Evolutionary conservation across 1,284 basidiomycete species (phyloP).

Genomic region (Ustilago nuda): DNA sequence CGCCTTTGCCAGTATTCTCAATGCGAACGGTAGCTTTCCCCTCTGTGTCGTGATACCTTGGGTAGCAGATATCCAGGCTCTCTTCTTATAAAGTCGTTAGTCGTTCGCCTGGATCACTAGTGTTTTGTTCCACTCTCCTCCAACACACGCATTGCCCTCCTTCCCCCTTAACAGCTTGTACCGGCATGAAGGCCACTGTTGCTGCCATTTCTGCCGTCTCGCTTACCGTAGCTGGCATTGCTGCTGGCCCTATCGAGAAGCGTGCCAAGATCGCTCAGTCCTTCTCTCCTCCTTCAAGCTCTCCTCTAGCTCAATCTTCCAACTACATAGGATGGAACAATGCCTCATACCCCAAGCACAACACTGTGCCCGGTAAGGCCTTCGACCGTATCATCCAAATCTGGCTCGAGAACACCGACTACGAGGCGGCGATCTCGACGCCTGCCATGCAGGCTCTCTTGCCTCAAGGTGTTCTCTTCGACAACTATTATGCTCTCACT

Average conservation of each 20-base stretch:
- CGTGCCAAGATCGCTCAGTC: slow-evolving; percentile 63
- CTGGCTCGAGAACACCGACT: slow-evolving; percentile 77
- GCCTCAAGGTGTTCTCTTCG: slow-evolving; percentile 71
- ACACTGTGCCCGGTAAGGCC: slow-evolving; percentile 71
- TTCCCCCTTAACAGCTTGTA: not conserved
- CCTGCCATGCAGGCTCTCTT: slow-evolving; percentile 73
- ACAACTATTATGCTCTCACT: slow-evolving; percentile 75
- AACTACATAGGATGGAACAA: slow-evolving; percentile 71
- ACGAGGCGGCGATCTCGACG: slow-evolving; percentile 64
- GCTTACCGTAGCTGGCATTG: slow-evolving; percentile 69
- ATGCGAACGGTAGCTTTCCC: too few species aligned
- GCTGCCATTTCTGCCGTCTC: slow-evolving; percentile 82
- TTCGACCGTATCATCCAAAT: slow-evolving; percentile 74
- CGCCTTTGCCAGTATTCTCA: too few species aligned
- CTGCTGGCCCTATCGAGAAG: slow-evolving; percentile 46
- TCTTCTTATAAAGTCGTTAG: not conserved
- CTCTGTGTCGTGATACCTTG: too few species aligned
- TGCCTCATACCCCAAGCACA: slow-evolving; percentile 70
- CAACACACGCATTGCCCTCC: not conserved
- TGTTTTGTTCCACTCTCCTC: not conserved
- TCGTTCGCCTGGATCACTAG: not conserved
- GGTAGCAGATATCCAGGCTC: not conserved
- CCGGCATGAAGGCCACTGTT: slow-evolving; percentile 76
- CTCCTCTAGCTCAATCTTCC: slow-evolving; percentile 68
- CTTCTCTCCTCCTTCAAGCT: slow-evolving; percentile 70